Base-by-base conservation (phyloP, 2,329 filamentous ascomycete species). In the Penicillium frequentans region DNA sequence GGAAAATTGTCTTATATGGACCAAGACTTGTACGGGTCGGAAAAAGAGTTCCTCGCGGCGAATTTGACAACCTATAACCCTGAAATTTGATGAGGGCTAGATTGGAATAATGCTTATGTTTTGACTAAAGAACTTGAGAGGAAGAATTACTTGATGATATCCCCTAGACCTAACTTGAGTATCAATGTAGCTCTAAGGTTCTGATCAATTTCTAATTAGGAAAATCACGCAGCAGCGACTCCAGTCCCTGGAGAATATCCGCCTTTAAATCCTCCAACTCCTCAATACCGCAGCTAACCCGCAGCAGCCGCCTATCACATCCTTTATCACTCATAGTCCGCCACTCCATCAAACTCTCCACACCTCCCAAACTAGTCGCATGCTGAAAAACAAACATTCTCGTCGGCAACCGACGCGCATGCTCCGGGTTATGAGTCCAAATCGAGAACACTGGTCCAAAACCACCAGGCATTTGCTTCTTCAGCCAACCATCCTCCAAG, bases 281-380 rank as follows among this genome's bases (percentile, higher is more conserved):
- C 78, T 98, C 95, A 14, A 97, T 82, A 0, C 93, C 95, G 26
- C 96, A 78, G 71, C 93, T 97, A 19, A 99, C 77, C 54, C 93
- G 79, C 73, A 97, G 68, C 69, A 98, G 71, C 57, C 84, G 81
- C 68, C 81, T 83, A 67, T 95, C 90, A 23, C 95, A 86, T 1
- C 73, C 79, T 1, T 76, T 68, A 77, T 98, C 93, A 58, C 87
- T 89, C 90, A 99, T 93, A 29, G 89, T 84, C 54, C 95, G 82
- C 93, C 95, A 99, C 82, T 99, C 95, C 63, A 99, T 92, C 79
- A 98, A 76, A 70, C 91, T 96, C 82, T 98, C 93, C 14, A 98
- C 91, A 6, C 93, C 93, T 1, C 93, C 93, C 24, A 99, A 76
- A 73, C 91, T 96, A 1, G 95, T 99, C 3, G 95, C 93, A 74